Evolutionary conservation across 2,329 filamentous ascomycete species (phyloP), one percentile per base, ranked within the genome.

Genomic region (Hypomyces rosellus): DNA sequence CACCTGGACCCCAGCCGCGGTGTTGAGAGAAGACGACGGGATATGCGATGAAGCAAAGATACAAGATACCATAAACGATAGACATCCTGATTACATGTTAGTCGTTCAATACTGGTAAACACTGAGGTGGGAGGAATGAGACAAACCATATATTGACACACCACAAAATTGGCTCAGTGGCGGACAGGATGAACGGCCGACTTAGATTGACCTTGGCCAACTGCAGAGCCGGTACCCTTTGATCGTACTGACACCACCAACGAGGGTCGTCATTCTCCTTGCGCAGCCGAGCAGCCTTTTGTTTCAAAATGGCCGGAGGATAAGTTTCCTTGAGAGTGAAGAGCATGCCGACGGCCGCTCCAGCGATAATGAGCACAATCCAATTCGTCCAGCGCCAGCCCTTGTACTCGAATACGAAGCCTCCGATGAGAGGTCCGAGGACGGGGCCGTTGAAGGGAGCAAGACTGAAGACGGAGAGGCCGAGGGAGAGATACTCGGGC

Each of bases 331-430:
- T 79, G 44, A 87, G 73, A 1, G 78, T 72, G 2, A 74, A 62
- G 57, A 89, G 77, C 56, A 84, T 69, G 16, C 77, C 54, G 50
- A 84, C 78, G 0, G 81, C 81, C 0, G 77, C 73, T 1, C 80
- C 88, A 0, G 80, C 78, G 9, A 89, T 74, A 46, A 95, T 91
- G 60, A 92, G 69, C 8, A 85, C 79, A 16, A 93, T 75, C 86
- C 88, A 95, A 61, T 88, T 87, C 36, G 85, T 85, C 89, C 89
- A 96, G 30, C 90, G 73, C 91, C 91, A 96, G 11, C 89, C 89
- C 2, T 93, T 72, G 55, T 86, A 82, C 65, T 90, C 76, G 57
- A 62, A 72, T 15, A 69, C 62, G 58, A 95, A 95, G 0, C 90
- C 90, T 18, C 90, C 90, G 34, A 96, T 84, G 1, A 63, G 50